Percentiles rank a stretch among this genome's conserved stretches.
Conservation (phyloP, 2,329 filamentous ascomycete genomes). For the Sphaerostilbella broomeana region DNA sequence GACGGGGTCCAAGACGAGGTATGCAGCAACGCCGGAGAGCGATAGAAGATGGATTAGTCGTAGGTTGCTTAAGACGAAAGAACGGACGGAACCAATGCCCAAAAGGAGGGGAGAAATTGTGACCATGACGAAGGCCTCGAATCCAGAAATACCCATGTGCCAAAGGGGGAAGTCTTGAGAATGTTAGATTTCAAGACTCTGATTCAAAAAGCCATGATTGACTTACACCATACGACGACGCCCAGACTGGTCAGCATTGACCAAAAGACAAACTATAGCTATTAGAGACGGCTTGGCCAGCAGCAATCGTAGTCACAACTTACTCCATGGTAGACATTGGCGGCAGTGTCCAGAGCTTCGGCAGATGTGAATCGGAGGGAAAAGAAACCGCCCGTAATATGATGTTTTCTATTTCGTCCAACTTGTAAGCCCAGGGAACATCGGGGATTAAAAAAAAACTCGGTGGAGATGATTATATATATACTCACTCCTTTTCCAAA, state of each 20-base stretch:
- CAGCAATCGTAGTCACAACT: too few species aligned
- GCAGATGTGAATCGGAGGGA: conserved; percentile 65
- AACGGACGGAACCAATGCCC: conserved; percentile 61
- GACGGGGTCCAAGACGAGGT: conserved; percentile 64
- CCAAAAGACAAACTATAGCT: conserved; percentile 98
- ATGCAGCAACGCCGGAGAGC: conserved; percentile 71
- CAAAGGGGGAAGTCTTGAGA: conserved; percentile 81
- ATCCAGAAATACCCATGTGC: conserved; percentile 98
- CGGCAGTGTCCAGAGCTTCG: conserved; percentile 70
- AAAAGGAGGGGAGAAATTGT: conserved; percentile 78
- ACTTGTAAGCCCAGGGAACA: conserved; percentile 18
- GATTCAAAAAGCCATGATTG: neutral
- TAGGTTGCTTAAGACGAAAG: conserved; percentile 60
- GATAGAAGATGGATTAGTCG: conserved; percentile 69
- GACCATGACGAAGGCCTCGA: conserved; percentile 81
- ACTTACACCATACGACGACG: conserved; percentile 87
- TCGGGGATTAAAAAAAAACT: too few species aligned
- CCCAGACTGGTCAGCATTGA: conserved; percentile 85
- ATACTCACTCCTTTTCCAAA: conserved; percentile 67
- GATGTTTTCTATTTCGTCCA: conserved; percentile 57
- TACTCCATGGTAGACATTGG: conserved; percentile 89
- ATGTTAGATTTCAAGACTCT: too few species aligned
- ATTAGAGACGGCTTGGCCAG: too few species aligned
- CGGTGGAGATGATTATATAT: neutral
- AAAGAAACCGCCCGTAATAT: conserved; percentile 63